Evolutionary conservation across 2,329 filamentous ascomycete genomes (phyloP).

Genomic region (Coniochaeta pulveracea): DNA sequence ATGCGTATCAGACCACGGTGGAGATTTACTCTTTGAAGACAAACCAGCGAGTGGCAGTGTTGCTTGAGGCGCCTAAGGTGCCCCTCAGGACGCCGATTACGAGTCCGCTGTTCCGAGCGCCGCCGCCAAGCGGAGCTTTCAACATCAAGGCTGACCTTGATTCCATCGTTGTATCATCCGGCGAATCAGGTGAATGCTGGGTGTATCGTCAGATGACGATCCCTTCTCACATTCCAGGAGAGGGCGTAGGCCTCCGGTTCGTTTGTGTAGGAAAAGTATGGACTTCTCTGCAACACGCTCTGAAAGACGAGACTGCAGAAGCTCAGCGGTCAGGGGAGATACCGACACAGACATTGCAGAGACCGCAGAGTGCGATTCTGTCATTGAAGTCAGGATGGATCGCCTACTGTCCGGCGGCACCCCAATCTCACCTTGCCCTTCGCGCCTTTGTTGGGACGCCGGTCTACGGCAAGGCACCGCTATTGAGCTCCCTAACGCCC

Average conservation of each 20-base stretch:
- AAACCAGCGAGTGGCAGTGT: conserved; percentile 57
- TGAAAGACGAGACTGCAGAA: conserved; percentile 33
- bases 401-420: conserved; percentile 63
- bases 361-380: conserved; percentile 51
- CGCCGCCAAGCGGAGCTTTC: conserved; percentile 60
- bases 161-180: conserved; percentile 66
- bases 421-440: conserved; percentile 58
- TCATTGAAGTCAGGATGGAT: conserved; percentile 65
- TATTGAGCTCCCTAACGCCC: conserved; percentile 49
- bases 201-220: conserved; percentile 48
- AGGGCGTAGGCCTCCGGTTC: conserved; percentile 32
- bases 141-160: conserved; percentile 62
- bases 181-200: conserved; percentile 77
- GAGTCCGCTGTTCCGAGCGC: conserved; percentile 56
- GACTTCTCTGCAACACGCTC: conserved; percentile 66
- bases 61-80: conserved; percentile 59
- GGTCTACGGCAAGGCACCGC: conserved; percentile 40
- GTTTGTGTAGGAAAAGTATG: conserved; percentile 80
- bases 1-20: conserved; percentile 74
- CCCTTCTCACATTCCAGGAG: conserved; percentile 23
- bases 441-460: conserved; percentile 53
- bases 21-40: conserved; percentile 79
- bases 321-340: conserved; percentile 31
- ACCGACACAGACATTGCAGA: conserved; percentile 26
- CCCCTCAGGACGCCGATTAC: conserved; percentile 45